A percentile compares a stretch with the other conserved stretches of the same genome.
Conservation (phyloP, 2,329 filamentous ascomycete genomes). For the Diaporthe sp. region DNA sequence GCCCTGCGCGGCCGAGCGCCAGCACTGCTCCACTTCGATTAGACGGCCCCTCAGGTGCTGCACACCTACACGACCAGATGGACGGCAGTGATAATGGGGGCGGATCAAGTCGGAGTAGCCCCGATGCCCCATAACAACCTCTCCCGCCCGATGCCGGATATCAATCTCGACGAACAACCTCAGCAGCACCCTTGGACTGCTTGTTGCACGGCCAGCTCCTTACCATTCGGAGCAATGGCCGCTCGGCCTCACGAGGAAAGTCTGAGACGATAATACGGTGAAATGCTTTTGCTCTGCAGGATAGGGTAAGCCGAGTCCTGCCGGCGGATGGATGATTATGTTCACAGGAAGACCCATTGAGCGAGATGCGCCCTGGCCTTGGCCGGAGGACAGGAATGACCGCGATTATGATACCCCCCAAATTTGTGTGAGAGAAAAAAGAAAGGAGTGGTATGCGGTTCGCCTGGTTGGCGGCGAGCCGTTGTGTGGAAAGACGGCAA, state of each 20-base stretch:
- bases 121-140: constrained; percentile 8
- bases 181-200: not conserved
- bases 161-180: not conserved
- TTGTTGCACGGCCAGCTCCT: not conserved
- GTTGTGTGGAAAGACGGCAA: constrained; percentile 16
- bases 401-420: constrained; percentile 27
- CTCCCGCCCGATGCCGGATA: not conserved
- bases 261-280: not conserved
- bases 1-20: constrained; percentile 24
- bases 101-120: constrained; percentile 37
- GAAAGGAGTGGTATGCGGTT: not conserved
- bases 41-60: constrained; percentile 17
- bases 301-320: not conserved
- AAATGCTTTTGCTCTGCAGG: not conserved
- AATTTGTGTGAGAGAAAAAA: constrained; percentile 1
- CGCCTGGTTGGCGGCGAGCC: not conserved
- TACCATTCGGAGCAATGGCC: not conserved
- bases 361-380: not conserved
- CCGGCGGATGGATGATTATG: constrained; percentile 6
- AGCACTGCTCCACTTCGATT: constrained; percentile 35
- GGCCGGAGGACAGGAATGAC: constrained; percentile 10
- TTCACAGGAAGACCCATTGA: constrained; percentile 5
- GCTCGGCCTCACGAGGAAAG: not conserved
- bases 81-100: constrained; percentile 26
- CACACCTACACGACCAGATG: constrained; percentile 5